Evolutionary conservation across 129 eudicot species (phyloP), one percentile per base, ranked within the genome.

Genomic region (Helianthus tuberosus): DNA sequence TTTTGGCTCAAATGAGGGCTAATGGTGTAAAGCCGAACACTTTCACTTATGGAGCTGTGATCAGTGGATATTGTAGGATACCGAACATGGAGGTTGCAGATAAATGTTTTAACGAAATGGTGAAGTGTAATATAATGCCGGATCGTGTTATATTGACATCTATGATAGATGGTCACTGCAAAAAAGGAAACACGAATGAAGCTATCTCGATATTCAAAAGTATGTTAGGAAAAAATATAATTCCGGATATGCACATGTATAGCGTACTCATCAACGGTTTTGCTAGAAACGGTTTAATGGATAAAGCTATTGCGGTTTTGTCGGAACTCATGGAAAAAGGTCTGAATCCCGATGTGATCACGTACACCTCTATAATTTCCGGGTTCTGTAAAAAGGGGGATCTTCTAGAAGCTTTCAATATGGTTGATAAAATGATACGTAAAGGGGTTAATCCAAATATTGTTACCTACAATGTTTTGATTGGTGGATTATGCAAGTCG

Each of bases 101-200:
- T 72, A 71, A 43, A 60, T 89, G 82, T 78, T 87, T 87, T 48
- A 68, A 44, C 29, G 90, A 89, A 78, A 93, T 93, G 98, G 73
- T 86, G 25, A 86, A 32, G 71, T 71, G 62, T 84, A 85, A 86
- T 52, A 84, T 89, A 41, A 68, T 67, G 67, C 92, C 96, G 20
- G 87, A 74, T 86, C 85, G 75, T 66, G 81, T 84, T 68, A 78
- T 54, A 69, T 93, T 78, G 59, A 76, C 90, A 17, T 82, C 87
- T 8, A 53, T 93, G 85, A 87, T 93, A 66, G 87, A 93, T 63
- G 98, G 96, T 15, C 83, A 87, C 43, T 89, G 92, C 90, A 93
- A 78, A 85, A 72, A 17, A 38, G 96, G 91, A 69, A 79, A 86
- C 64, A 76, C 83, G 25, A 48, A 47, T 1, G 82, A 86, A 78